Base-by-base conservation (phyloP, 345 rosid genomes). In the Jatropha curcas region DNA sequence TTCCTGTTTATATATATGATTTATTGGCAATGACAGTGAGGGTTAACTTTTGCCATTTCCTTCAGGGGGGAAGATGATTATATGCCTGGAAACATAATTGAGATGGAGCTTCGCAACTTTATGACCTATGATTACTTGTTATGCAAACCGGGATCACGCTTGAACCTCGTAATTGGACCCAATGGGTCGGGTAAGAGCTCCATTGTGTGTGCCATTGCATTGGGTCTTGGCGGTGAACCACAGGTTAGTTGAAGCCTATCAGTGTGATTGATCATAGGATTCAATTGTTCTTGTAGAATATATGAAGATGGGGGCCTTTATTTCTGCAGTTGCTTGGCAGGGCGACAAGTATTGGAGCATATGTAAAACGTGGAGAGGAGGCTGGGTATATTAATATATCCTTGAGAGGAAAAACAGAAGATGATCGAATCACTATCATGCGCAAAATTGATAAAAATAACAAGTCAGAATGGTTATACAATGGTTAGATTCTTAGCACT, bases 141-240 rank as follows among this genome's bases (percentile, higher is more conserved):
- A 7, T 94, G 93, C 86, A 90, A 87, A 75, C 98, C 98, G 25
- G 92, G 89, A 20, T 82, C 98, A 16, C 92, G 97, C 28, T 77
- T 94, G 70, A 92, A 92, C 85, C 92, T 94, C 68, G 92, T 94
- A 5, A 90, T 94, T 79, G 98, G 98, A 67, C 98, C 98, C 14
- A 94, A 94, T 64, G 98, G 98, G 48, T 92, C 97, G 3, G 98
- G 98, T 17, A 94, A 94, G 84, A 94, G 98, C 76, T 90, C 98
- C 67, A 86, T 94, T 73, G 98, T 94, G 53, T 94, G 98, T 60
- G 98, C 98, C 71, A 94, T 92, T 76, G 98, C 97, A 1, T 93
- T 94, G 72, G 89, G 95, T 71, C 92, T 94, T 30, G 95, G 97
- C 57, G 98, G 98, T 11, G 98, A 94, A 77, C 92, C 98, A 71